phyloP scores from a whole-genome alignment of 306 rosid species.

The Vigna mungo region DNA sequence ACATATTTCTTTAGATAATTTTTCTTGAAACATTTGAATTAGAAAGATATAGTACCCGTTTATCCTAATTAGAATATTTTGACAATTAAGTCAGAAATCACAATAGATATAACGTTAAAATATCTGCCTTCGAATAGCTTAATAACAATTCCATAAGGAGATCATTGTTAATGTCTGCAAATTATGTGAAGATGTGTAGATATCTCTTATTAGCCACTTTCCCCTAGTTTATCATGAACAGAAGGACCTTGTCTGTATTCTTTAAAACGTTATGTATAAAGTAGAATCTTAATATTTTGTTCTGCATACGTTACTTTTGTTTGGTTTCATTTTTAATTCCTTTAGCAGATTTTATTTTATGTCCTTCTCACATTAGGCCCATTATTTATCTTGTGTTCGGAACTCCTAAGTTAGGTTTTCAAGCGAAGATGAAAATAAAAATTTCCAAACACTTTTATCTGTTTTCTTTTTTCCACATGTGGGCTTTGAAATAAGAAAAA shows the following conservation, averaged over 20 bases:
- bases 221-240: neutral
- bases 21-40: neutral
- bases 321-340: neutral
- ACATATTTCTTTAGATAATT: neutral
- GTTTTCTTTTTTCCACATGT: too few species aligned
- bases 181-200: neutral
- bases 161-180: neutral
- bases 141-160: too few species aligned
- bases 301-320: neutral
- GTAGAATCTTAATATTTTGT: neutral
- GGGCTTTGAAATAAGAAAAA: neutral
- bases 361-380: neutral
- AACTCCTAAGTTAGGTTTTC: neutral
- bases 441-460: neutral
- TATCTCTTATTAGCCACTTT: neutral
- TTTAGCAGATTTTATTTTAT: neutral
- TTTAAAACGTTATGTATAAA: slow-evolving; percentile 5
- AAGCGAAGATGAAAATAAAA: neutral
- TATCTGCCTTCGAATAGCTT: too few species aligned
- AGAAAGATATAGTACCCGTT: neutral
- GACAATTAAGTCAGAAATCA: neutral
- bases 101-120: neutral
- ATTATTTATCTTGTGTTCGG: neutral
- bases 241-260: neutral
- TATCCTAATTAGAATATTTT: neutral